Evolutionary conservation across 441 rosid genomes (phyloP).

Genomic region (Bruguiera hainesii): DNA sequence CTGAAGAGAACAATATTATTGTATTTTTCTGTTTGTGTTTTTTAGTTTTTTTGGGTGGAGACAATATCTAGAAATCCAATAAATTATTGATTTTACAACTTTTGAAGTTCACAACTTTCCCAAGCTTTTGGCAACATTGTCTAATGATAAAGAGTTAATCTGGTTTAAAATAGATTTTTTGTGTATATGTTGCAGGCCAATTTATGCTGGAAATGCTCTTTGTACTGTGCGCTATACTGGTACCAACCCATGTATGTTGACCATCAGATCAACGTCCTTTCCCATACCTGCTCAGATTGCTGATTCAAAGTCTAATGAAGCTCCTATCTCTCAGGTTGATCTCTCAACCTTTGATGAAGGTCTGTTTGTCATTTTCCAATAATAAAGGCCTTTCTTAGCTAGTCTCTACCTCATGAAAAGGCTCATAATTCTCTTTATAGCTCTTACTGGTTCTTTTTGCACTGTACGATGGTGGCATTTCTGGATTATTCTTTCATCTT

Average conservation of each 20-base stretch:
- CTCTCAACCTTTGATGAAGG: constrained; percentile 79
- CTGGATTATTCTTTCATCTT: neutral
- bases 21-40: no score
- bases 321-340: constrained; percentile 85
- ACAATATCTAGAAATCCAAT: no score
- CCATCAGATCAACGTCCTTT: constrained; percentile 76
- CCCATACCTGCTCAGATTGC: constrained; percentile 32
- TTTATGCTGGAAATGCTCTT: constrained; percentile 96
- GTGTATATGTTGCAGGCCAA: constrained; percentile 55
- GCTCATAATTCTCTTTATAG: constrained; percentile 4
- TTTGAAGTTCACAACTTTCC: neutral
- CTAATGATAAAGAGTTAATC: neutral
- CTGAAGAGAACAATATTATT: no score
- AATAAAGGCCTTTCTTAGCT: constrained; percentile 9
- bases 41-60: no score
- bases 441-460: constrained; percentile 3
- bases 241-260: constrained; percentile 66
- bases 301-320: constrained; percentile 43
- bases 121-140: neutral
- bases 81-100: no score
- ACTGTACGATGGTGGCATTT: neutral
- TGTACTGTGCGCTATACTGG: constrained; percentile 77
- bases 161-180: constrained; percentile 5
- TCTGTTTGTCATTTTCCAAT: constrained; percentile 36
- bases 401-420: constrained; percentile 1